Evolutionary conservation across 2,329 filamentous ascomycete species (phyloP).

Genomic region (Hortaea werneckii): DNA sequence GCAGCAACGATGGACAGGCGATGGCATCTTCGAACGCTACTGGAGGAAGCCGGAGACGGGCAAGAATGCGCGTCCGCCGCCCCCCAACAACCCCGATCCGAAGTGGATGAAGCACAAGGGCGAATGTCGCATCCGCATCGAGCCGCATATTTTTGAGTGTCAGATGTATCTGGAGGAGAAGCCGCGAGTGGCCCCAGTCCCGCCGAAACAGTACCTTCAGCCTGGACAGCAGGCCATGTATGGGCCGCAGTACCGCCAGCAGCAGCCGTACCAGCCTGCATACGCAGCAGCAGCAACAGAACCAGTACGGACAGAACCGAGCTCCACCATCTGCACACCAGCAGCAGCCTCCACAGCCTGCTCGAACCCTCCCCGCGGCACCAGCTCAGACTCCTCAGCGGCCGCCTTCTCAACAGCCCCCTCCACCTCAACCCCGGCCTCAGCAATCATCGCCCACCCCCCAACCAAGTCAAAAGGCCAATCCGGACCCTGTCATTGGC

Average conservation of each 20-base stretch:
- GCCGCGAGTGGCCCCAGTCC: conserved; percentile 38
- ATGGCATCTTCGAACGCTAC: conserved; percentile 61
- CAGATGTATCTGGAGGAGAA: conserved; percentile 64
- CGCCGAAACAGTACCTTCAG: conserved; percentile 9
- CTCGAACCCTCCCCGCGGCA: conserved; percentile 3
- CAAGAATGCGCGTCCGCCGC: conserved; percentile 50
- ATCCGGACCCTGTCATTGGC: conserved; percentile 67
- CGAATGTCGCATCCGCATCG: conserved; percentile 62
- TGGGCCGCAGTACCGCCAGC: conserved; percentile 11
- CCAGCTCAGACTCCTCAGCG: conserved; percentile 3
- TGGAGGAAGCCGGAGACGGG: conserved; percentile 65
- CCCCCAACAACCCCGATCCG: conserved; percentile 24
- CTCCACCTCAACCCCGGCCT: conserved; percentile 6
- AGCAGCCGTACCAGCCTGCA: conserved; percentile 10
- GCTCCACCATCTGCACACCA: conserved; percentile 9
- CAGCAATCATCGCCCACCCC: conserved; percentile 3
- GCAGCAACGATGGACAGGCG: conserved; percentile 60
- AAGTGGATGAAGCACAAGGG: conserved; percentile 48
- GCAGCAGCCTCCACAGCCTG: conserved; percentile 5
- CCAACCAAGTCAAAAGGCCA: conserved; percentile 16
- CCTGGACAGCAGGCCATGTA: conserved; percentile 7
- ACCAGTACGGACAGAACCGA: conserved; percentile 12
- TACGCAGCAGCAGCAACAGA: neutral
- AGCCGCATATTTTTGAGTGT: conserved; percentile 71
- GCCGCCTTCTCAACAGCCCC: conserved; percentile 1